phyloP scores from a whole-genome alignment of 2,329 filamentous ascomycete species.

The Ophiostoma triangulosporum region DNA sequence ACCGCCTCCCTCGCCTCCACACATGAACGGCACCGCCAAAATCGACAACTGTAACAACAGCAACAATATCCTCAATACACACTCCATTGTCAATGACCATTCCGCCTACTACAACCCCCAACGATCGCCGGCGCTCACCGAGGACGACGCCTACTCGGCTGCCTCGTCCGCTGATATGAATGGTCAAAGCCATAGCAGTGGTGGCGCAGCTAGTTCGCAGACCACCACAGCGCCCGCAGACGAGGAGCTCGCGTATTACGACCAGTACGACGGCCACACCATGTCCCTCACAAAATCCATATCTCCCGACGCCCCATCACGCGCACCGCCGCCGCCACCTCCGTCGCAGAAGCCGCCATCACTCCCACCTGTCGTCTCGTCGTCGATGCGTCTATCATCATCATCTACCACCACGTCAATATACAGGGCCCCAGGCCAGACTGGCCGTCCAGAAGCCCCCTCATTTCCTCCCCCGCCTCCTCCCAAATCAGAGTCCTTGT shows the following conservation, averaged over 20 bases:
- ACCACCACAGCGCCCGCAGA: constrained; percentile 9
- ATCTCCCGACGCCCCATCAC: background rate
- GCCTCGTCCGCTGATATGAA: constrained; percentile 13
- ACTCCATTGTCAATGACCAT: constrained; percentile 1
- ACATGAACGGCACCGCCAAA: background rate
- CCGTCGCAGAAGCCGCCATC: background rate
- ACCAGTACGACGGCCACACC: background rate
- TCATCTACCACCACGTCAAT: background rate
- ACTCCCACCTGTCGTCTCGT: background rate
- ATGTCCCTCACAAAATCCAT: constrained; percentile 4
- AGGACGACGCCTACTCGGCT: constrained; percentile 7
- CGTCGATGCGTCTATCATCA: background rate
- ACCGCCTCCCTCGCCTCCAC: constrained; percentile 7
- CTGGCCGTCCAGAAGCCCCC: constrained; percentile 4
- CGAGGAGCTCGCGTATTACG: background rate
- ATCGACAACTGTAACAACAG: background rate
- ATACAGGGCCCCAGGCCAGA: background rate
- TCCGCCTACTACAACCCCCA: constrained; percentile 4
- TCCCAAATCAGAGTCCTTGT: constrained; percentile 4
- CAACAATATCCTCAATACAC: constrained; percentile 3
- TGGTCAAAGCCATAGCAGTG: constrained; percentile 6
- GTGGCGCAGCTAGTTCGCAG: constrained; percentile 11
- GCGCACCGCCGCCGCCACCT: constrained; percentile 4
- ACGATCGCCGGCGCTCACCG: background rate
- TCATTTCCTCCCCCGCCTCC: constrained; percentile 7